Conservation (phyloP, 208 protist species). For the Balamuthia mandrillaris region DNA sequence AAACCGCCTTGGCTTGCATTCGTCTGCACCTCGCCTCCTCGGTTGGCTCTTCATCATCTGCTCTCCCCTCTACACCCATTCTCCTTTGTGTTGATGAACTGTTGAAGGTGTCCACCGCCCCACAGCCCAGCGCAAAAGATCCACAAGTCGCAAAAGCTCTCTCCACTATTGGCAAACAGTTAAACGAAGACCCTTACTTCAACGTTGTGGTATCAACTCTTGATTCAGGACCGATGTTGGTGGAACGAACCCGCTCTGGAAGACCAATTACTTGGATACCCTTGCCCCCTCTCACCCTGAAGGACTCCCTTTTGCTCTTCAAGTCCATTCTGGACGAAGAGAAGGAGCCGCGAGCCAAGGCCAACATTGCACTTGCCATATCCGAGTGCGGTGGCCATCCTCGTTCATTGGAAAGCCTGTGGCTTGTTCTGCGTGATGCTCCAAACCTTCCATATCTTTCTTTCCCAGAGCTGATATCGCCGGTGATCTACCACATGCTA, state of each 20-base stretch:
- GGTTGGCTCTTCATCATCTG: not conserved
- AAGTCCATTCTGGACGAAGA: too few relatives aligned
- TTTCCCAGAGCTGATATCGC: too few relatives aligned
- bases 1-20: not conserved
- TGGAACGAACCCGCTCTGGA: not conserved
- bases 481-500: too few relatives aligned
- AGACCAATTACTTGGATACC: not conserved
- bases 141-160: not conserved
- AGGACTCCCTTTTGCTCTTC: not conserved
- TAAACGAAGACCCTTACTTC: slow-evolving; percentile 1
- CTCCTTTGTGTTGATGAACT: slow-evolving; percentile 12
- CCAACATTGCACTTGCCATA: not conserved
- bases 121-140: not conserved
- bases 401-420: not conserved
- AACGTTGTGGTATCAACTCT: not conserved
- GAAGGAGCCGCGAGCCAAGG: too few relatives aligned
- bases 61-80: too few relatives aligned
- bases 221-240: too few relatives aligned
- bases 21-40: not conserved
- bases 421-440: too few relatives aligned
- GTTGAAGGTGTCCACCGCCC: not conserved
- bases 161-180: not conserved
- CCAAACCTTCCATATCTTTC: too few relatives aligned
- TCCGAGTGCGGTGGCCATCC: not conserved
- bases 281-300: not conserved